Evolutionary conservation across 2,329 filamentous ascomycete species (phyloP), one percentile per base, ranked within the genome.

Genomic region (Tricladium varicosporioides): DNA sequence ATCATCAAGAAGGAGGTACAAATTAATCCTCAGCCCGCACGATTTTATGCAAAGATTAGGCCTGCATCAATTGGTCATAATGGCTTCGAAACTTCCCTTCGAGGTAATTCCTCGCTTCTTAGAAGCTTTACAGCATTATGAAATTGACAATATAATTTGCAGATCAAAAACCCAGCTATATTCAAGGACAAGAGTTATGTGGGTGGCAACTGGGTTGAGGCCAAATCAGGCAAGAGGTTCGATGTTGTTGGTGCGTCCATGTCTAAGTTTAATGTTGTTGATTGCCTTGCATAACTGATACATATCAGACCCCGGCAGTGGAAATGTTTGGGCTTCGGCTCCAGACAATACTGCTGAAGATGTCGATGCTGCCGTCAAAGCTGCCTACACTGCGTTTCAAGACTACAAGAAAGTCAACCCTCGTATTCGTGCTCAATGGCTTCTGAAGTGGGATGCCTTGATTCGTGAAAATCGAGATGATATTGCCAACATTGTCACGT

Each of bases 361-460:
- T 70, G 84, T 87, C 54, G 80, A 86, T 58, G 70, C 70, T 4
- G 80, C 85, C 1, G 83, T 88, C 5, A 72, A 82, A 63, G 77
- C 79, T 44, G 80, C 86, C 0, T 76, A 87, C 58, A 72, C 73
- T n/a, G 82, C 83, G 3, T 89, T 89, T 64, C 72, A 83, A 60
- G 72, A 72, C 16, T 89, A 82, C 72, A 78, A 76, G 57, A 85
- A 83, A 60, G 71, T 79, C 54, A 87, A 80, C 61, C 85, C 86
- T 0, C 77, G 83, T 14, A 76, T 77, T 52, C 79, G 85, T 53
- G 85, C 85, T 1, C 80, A 86, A 63, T 80, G 82, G 70, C 73
- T 89, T 9, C 71, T 85, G 54, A 83, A 83, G 69, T 89, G 85
- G 84, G 82, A 88, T 70, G 70, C 77, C 2, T 75, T 89, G 54